Percentiles rank a stretch among this genome's conserved stretches.
Conservation (phyloP, 441 rosid species). For the Populus hybrid region DNA sequence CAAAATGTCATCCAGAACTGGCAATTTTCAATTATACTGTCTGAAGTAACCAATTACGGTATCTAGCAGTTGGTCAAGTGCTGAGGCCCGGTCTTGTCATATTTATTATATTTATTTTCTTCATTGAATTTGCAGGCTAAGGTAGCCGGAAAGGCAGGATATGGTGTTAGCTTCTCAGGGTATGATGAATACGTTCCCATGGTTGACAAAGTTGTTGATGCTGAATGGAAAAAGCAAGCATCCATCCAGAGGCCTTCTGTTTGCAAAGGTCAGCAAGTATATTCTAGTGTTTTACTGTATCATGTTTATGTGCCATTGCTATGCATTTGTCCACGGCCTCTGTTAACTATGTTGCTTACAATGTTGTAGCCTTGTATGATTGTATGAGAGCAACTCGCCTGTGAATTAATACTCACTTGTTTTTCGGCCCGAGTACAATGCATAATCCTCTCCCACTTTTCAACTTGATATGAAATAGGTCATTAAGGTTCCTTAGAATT, state of each 20-base stretch:
- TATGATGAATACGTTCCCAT: conserved; percentile 98
- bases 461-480: not conserved
- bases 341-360: not conserved
- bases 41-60: too few relatives aligned
- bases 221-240: conserved; percentile 77
- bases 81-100: too few relatives aligned
- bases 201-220: conserved; percentile 97
- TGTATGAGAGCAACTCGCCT: not conserved
- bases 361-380: not conserved
- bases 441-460: not conserved
- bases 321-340: not conserved
- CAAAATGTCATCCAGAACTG: too few relatives aligned
- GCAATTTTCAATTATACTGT: too few relatives aligned
- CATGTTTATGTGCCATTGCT: not conserved
- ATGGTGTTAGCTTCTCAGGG: conserved; percentile 65
- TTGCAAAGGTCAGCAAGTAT: conserved; percentile 56
- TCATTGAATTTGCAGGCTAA: conserved; percentile 57
- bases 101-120: conserved; percentile 1
- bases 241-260: conserved; percentile 44
- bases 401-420: too few relatives aligned
- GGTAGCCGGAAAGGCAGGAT: conserved; percentile 65
- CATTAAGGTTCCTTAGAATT: not conserved
- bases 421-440: not conserved
- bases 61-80: too few relatives aligned
- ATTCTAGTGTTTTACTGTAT: not conserved